phyloP scores from a whole-genome alignment of 305 asterid genomes.

The Coffea humblotiana region DNA sequence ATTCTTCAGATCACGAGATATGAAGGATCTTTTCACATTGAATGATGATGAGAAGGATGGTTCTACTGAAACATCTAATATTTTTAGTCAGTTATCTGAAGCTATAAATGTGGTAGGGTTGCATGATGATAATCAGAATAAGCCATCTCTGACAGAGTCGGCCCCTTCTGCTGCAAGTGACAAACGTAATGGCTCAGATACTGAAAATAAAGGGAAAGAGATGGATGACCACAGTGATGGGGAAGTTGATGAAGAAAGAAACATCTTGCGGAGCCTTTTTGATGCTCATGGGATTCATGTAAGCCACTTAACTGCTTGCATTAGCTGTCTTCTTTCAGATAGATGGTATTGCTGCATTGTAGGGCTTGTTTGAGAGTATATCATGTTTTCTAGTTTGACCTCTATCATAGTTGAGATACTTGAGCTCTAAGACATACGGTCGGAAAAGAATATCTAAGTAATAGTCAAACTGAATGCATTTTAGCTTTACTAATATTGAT shows the following conservation, averaged over 20 bases:
- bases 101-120: conserved; percentile 63
- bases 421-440: background rate
- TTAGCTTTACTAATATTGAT: background rate
- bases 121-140: conserved; percentile 38
- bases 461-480: background rate
- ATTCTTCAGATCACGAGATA: conserved; percentile 92
- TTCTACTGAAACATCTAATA: conserved; percentile 83
- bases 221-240: conserved; percentile 32
- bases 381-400: background rate
- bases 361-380: background rate
- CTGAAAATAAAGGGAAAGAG: conserved; percentile 33
- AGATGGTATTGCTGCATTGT: background rate
- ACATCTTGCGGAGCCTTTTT: conserved; percentile 69
- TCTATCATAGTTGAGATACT: background rate
- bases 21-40: conserved; percentile 92
- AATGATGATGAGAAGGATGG: conserved; percentile 71
- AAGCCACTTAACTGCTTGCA: conserved; percentile 31
- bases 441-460: background rate
- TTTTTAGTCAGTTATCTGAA: conserved; percentile 74
- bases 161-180: conserved; percentile 30
- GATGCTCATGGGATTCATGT: conserved; percentile 86
- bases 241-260: conserved; percentile 62
- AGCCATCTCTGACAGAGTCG: conserved; percentile 26
- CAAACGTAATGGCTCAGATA: conserved; percentile 32
- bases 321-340: background rate